Conservation (phyloP, 2,329 filamentous ascomycete species). For the Ophiostoma quercus region DNA sequence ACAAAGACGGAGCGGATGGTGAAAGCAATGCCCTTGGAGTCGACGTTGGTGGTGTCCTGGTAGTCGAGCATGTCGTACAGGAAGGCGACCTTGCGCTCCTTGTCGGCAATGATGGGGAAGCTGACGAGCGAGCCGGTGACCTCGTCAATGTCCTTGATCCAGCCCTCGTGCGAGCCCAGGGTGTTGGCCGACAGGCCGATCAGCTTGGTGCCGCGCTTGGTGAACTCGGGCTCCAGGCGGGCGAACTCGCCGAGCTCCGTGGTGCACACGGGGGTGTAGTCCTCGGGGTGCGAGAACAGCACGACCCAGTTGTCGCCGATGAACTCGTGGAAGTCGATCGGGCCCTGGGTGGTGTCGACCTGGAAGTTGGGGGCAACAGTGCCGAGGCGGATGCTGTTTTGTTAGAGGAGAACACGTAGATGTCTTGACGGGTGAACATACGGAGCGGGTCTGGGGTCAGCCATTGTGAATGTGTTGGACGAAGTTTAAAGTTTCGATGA, state of each 20-base stretch:
- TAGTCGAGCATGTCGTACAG: slow-evolving; percentile 80
- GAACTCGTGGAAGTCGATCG: slow-evolving; percentile 79
- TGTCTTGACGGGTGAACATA: slow-evolving; percentile 28
- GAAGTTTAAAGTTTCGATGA: not conserved
- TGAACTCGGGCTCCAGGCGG: slow-evolving; percentile 82
- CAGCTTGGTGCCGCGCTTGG: slow-evolving; percentile 81
- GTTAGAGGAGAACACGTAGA: slow-evolving; percentile 16
- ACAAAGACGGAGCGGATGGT: slow-evolving; percentile 94
- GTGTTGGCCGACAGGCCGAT: slow-evolving; percentile 87
- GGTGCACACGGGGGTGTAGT: slow-evolving; percentile 93
- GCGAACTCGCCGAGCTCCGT: slow-evolving; percentile 89
- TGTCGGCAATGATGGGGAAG: slow-evolving; percentile 80
- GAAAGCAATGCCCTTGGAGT: slow-evolving; percentile 78
- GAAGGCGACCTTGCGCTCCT: slow-evolving; percentile 68
- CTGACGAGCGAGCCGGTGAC: slow-evolving; percentile 63
- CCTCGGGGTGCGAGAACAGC: slow-evolving; percentile 79
- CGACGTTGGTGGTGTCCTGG: slow-evolving; percentile 75
- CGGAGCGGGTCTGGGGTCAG: slow-evolving; percentile 35
- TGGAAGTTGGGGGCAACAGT: slow-evolving; percentile 72
- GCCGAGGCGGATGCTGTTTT: slow-evolving; percentile 57
- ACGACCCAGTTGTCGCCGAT: slow-evolving; percentile 74
- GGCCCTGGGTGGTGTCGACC: slow-evolving; percentile 71
- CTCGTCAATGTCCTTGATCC: slow-evolving; percentile 86
- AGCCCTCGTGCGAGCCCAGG: slow-evolving; percentile 73
- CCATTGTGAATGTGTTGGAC: slow-evolving; percentile 32